Conservation (phyloP, 2,329 filamentous ascomycete genomes). For the Neoscytalidium dimidiatum region DNA sequence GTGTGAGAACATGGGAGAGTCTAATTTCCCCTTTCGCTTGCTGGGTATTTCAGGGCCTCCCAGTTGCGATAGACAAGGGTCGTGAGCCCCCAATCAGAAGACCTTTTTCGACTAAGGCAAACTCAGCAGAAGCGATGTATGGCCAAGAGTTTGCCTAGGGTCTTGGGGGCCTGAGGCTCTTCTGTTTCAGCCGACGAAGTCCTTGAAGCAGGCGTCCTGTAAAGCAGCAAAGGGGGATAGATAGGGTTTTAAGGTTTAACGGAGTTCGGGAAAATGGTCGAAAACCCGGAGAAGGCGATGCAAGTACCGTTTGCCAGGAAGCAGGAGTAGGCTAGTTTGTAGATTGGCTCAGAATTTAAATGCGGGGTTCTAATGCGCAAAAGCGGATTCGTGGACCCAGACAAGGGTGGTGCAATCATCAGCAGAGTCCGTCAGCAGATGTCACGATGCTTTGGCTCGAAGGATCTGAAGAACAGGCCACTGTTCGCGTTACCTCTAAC, state of each 20-base stretch:
- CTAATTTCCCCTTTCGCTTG: not conserved
- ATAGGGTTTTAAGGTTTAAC: not conserved
- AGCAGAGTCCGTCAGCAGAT: constrained; percentile 12
- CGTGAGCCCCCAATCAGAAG: too few relatives aligned
- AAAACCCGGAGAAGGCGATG: not conserved
- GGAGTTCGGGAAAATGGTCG: not conserved
- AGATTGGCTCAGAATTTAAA: not conserved
- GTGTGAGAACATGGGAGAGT: not conserved
- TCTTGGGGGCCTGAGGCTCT: too few relatives aligned
- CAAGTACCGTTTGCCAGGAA: not conserved
- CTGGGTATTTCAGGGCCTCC: not conserved
- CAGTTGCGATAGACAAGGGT: too few relatives aligned
- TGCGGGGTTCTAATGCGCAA: not conserved
- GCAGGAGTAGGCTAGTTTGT: not conserved
- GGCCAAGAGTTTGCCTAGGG: too few relatives aligned
- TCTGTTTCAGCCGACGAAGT: too few relatives aligned
- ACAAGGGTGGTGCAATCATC: constrained; percentile 13
- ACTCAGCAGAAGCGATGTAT: too few relatives aligned
- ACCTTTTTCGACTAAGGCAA: too few relatives aligned
- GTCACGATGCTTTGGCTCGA: not conserved
- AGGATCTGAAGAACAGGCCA: not conserved
- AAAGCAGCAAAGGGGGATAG: too few relatives aligned
- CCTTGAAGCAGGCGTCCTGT: too few relatives aligned
- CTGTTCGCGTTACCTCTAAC: not conserved
- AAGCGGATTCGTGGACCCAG: constrained; percentile 1